Conservation (phyloP, 495 filamentous ascomycete species). For the Aspergillus affinis region DNA sequence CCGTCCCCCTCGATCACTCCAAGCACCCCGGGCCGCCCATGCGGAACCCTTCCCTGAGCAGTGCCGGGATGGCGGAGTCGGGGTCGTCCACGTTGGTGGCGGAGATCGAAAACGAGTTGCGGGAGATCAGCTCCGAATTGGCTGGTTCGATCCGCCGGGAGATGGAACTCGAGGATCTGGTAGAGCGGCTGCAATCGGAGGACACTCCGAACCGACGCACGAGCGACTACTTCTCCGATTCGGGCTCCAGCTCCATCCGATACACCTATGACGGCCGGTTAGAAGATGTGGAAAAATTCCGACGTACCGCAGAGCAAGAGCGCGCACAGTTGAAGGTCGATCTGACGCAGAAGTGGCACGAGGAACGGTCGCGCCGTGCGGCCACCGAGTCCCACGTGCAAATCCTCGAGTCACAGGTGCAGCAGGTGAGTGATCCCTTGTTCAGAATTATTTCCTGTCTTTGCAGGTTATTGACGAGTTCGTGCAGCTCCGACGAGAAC, state of each 20-base stretch:
- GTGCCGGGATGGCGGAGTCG: conserved; percentile 42
- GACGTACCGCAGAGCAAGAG: conserved; percentile 85
- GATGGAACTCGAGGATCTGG: conserved; percentile 93
- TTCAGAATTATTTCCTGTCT: not conserved
- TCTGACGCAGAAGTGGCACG: conserved; percentile 76
- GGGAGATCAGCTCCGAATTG: conserved; percentile 87
- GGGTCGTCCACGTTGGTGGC: conserved; percentile 53
- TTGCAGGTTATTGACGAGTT: not conserved
- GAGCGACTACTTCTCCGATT: conserved; percentile 98
- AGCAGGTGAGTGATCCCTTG: conserved; percentile 42
- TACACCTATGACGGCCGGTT: conserved; percentile 65
- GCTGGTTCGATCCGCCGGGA: conserved; percentile 90
- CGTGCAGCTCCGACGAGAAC: conserved; percentile 46
- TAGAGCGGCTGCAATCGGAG: conserved; percentile 82
- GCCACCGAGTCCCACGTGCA: conserved; percentile 79
- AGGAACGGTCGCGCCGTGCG: conserved; percentile 73
- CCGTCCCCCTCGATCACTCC: conserved; percentile 42
- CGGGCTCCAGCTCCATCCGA: conserved; percentile 81
- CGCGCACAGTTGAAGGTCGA: conserved; percentile 84
- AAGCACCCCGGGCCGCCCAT: conserved; percentile 42
- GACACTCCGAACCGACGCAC: conserved; percentile 63
- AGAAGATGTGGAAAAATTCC: conserved; percentile 81
- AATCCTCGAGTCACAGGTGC: conserved; percentile 72
- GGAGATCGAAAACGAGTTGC: conserved; percentile 91
- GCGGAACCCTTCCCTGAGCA: conserved; percentile 36